phyloP scores from a whole-genome alignment of 805 yeast species.

The Naumovozyma dairenensis region DNA sequence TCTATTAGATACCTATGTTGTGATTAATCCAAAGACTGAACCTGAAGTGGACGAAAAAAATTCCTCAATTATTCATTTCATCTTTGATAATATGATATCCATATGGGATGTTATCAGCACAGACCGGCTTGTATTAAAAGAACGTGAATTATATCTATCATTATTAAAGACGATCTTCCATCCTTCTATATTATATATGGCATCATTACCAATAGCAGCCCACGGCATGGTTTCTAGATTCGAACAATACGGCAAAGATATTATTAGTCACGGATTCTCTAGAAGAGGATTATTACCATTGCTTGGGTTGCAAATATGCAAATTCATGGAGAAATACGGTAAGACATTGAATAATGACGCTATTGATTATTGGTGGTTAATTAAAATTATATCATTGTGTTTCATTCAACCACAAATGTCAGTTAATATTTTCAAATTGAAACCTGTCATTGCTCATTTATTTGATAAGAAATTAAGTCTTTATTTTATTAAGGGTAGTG shows the following conservation, averaged over 20 bases:
- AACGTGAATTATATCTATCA: conserved; percentile 49
- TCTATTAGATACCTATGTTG: conserved; percentile 10
- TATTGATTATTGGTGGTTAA: conserved; percentile 36
- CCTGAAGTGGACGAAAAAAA: conserved; percentile 1
- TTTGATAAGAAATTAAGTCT: conserved; percentile 37
- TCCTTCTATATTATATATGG: conserved; percentile 31
- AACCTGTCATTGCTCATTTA: conserved; percentile 42
- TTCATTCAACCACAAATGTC: conserved; percentile 44
- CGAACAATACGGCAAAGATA: conserved; percentile 29
- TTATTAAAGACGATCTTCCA: conserved; percentile 45
- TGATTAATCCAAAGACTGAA: too few species aligned
- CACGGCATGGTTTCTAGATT: conserved; percentile 5
- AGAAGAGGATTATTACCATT: conserved; percentile 63
- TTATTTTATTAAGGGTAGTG: conserved; percentile 20
- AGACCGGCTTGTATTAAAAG: conserved; percentile 55
- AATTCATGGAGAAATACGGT: conserved; percentile 32
- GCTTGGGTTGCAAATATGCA: conserved; percentile 38
- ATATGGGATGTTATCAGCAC: conserved; percentile 53
- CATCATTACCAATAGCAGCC: conserved; percentile 28
- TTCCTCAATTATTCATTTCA: conserved; percentile 8
- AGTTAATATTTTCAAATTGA: conserved; percentile 49
- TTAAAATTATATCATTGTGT: conserved; percentile 37
- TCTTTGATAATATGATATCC: conserved; percentile 30
- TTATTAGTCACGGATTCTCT: conserved; percentile 42
- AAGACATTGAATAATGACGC: conserved; percentile 31